A percentile compares a stretch with the other conserved stretches of the same genome.
phyloP scores from a whole-genome alignment of 371 early-diverging fungal genomes.

The Mortierella sp. region DNA sequence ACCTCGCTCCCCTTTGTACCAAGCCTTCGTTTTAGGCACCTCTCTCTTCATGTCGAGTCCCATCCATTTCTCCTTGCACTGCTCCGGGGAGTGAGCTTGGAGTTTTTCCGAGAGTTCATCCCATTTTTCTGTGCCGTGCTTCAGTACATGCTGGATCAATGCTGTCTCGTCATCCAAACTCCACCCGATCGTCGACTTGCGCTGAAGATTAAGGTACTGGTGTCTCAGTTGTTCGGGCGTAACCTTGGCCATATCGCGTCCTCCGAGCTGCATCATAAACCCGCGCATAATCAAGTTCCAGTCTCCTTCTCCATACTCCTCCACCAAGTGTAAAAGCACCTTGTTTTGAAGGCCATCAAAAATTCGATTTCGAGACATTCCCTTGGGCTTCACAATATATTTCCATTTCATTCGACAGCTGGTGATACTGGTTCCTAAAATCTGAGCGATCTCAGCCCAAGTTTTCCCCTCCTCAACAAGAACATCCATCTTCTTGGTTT shows the following conservation, averaged over 20 bases:
- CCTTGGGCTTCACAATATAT: conserved; percentile 11
- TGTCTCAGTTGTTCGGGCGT: conserved; percentile 42
- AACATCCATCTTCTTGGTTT: conserved; percentile 10
- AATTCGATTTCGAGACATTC: conserved; percentile 20
- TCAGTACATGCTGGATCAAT: conserved; percentile 49
- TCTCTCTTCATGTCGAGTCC: conserved; percentile 31
- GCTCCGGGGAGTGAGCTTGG: conserved; percentile 32
- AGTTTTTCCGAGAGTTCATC: conserved; percentile 29
- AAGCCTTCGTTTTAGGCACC: conserved; percentile 22
- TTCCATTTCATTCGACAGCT: conserved; percentile 43
- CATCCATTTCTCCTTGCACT: conserved; percentile 37
- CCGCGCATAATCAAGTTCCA: conserved; percentile 44
- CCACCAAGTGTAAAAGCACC: conserved; percentile 32
- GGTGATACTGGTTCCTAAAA: not conserved
- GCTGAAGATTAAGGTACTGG: conserved; percentile 34
- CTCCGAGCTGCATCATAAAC: conserved; percentile 45
- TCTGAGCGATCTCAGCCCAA: conserved; percentile 35
- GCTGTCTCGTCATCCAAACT: conserved; percentile 38
- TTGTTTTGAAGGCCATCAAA: conserved; percentile 45
- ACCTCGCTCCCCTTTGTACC: conserved; percentile 41
- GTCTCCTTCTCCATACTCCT: conserved; percentile 34
- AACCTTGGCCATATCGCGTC: conserved; percentile 47
- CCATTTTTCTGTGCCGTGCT: conserved; percentile 41
- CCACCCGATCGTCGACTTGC: conserved; percentile 23
- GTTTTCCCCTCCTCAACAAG: conserved; percentile 31